Percentiles rank a stretch among this genome's conserved stretches.
phyloP scores from a whole-genome alignment of 495 filamentous ascomycete genomes.

The Acidiella bohemica region DNA sequence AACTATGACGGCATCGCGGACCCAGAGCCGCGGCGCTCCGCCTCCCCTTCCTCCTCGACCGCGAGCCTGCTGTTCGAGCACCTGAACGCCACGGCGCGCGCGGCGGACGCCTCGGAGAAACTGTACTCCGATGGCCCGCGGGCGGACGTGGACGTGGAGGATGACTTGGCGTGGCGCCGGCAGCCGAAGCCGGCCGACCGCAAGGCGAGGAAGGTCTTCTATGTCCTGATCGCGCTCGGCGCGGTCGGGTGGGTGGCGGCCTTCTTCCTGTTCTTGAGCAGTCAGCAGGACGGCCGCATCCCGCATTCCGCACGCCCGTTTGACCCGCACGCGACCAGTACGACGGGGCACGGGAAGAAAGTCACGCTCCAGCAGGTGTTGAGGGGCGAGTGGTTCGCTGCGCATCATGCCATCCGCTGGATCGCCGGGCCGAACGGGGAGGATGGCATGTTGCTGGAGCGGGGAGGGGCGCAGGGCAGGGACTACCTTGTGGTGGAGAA shows the following conservation, averaged over 20 bases:
- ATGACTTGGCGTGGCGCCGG: conserved; percentile 24
- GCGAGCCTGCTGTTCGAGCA: conserved; percentile 67
- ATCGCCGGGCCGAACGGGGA: conserved; percentile 73
- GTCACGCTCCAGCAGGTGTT: conserved; percentile 74
- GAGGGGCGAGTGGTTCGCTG: conserved; percentile 53
- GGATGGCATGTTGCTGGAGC: conserved; percentile 71
- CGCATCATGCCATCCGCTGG: conserved; percentile 67
- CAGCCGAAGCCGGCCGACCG: conserved; percentile 39
- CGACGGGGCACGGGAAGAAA: conserved; percentile 56
- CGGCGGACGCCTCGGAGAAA: conserved; percentile 10
- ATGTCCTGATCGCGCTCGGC: conserved; percentile 51
- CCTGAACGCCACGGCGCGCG: conserved; percentile 38
- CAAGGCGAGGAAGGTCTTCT: conserved; percentile 50
- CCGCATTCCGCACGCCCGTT: conserved; percentile 40
- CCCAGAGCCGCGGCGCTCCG: too few relatives aligned
- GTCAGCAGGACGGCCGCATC: conserved; percentile 49
- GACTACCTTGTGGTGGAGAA: conserved; percentile 81
- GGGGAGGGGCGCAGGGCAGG: conserved; percentile 38
- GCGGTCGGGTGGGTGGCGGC: conserved; percentile 70
- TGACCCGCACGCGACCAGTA: conserved; percentile 51
- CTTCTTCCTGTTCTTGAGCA: conserved; percentile 57
- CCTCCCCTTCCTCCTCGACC: conserved; percentile 56
- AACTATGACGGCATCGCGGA: too few relatives aligned
- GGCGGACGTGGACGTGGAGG: conserved; percentile 35
- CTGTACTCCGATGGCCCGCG: conserved; percentile 33